Conservation (phyloP, 805 yeast species). For the Monosporozyma servazzii region DNA sequence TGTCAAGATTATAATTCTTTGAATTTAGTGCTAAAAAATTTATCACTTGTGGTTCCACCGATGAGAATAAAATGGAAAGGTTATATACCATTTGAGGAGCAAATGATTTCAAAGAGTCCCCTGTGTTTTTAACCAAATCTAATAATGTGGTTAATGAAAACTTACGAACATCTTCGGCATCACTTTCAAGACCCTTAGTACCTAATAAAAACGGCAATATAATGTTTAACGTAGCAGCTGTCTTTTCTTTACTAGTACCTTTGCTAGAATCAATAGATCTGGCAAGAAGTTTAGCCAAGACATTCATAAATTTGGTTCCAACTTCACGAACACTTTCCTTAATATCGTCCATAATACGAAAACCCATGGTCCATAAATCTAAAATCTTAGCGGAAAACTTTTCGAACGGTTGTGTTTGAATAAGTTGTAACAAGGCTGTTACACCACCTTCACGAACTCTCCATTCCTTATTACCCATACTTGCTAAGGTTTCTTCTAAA, state of each 20-base stretch:
- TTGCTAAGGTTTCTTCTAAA: conserved; percentile 48
- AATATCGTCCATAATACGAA: conserved; percentile 86
- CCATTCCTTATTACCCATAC: conserved; percentile 85
- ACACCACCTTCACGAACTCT: conserved; percentile 84
- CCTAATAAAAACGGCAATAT: conserved; percentile 77
- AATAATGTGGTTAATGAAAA: conserved; percentile 72
- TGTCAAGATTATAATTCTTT: conserved; percentile 68
- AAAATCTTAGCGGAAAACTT: conserved; percentile 45
- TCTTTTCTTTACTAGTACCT: conserved; percentile 32
- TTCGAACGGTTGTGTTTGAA: conserved; percentile 49
- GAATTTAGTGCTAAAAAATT: conserved; percentile 85
- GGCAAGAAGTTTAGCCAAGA: conserved; percentile 54
- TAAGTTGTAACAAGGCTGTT: conserved; percentile 56
- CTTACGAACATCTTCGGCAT: conserved; percentile 72
- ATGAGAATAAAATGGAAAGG: conserved; percentile 64
- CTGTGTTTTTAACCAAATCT: conserved; percentile 57
- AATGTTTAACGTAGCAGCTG: conserved; percentile 41
- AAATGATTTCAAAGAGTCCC: conserved; percentile 52
- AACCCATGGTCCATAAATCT: conserved; percentile 78
- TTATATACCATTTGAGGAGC: conserved; percentile 62
- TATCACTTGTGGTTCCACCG: conserved; percentile 83
- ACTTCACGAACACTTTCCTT: conserved; percentile 86
- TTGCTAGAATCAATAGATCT: conserved; percentile 42
- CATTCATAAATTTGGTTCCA: conserved; percentile 59
- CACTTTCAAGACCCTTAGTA: conserved; percentile 66